A percentile compares a stretch with the other conserved stretches of the same genome.
Evolutionary conservation across 2,329 filamentous ascomycete species (phyloP).

Genomic region (Tolypocladium album): DNA sequence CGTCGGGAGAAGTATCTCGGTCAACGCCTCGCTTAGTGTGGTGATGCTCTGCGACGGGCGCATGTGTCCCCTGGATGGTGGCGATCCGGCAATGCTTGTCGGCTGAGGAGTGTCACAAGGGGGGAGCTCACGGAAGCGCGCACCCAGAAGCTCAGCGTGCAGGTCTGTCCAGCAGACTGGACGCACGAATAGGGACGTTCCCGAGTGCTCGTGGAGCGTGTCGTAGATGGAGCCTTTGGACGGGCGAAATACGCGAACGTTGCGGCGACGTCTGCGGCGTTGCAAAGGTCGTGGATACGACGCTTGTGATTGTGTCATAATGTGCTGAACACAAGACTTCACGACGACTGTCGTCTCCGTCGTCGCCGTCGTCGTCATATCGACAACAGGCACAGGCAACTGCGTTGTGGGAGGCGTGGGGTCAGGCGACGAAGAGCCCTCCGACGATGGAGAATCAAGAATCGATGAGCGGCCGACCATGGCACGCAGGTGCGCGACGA

Average conservation of each 20-base stretch:
- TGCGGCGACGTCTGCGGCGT: not conserved
- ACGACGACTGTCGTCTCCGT: slow-evolving; percentile 8
- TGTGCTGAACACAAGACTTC: not conserved
- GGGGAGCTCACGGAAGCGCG: slow-evolving; percentile 31
- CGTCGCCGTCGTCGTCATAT: slow-evolving; percentile 9
- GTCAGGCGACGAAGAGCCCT: slow-evolving; percentile 1
- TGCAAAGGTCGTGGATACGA: not conserved
- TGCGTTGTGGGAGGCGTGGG: slow-evolving; percentile 16
- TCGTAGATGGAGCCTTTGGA: slow-evolving; percentile 40
- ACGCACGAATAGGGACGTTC: slow-evolving; percentile 36
- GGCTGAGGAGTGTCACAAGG: slow-evolving; percentile 31
- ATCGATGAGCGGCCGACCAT: slow-evolving; percentile 14
- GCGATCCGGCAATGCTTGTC: slow-evolving; percentile 15
- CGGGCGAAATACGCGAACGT: slow-evolving; percentile 23
- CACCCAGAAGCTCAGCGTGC: slow-evolving; percentile 36
- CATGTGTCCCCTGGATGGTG: slow-evolving; percentile 23
- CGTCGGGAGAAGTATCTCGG: slow-evolving; percentile 26
- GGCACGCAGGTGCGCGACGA: slow-evolving; percentile 17
- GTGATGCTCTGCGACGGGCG: slow-evolving; percentile 31
- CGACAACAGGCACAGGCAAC: slow-evolving; percentile 6
- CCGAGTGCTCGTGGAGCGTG: slow-evolving; percentile 36
- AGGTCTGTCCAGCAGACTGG: slow-evolving; percentile 46
- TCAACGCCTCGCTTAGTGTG: slow-evolving; percentile 31
- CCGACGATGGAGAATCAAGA: not conserved
- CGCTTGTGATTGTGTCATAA: not conserved